A percentile compares a stretch with the other conserved stretches of the same genome.
Conservation (phyloP, 106 monocot species). For the Platanthera zijinensis region DNA sequence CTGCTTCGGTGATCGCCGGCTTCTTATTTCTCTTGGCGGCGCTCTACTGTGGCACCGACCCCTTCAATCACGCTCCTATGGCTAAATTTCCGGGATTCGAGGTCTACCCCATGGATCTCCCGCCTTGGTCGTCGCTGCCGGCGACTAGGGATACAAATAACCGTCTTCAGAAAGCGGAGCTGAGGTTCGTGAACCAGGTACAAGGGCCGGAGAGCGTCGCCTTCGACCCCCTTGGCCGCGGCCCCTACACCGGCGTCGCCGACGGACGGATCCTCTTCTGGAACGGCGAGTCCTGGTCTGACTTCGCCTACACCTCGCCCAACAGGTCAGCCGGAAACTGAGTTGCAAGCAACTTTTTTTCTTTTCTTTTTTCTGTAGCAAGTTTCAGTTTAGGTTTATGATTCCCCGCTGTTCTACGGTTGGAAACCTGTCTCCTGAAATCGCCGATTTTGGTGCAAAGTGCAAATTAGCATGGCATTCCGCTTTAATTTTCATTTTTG, state of each 20-base stretch:
- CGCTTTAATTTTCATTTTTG: too few species aligned
- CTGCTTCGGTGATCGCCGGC: background rate
- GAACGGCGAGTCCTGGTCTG: slow-evolving; percentile 36
- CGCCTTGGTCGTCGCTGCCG: slow-evolving; percentile 23
- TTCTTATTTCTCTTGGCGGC: slow-evolving; percentile 18
- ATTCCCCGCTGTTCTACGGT: background rate
- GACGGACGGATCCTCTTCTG: slow-evolving; percentile 56
- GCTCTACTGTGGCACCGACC: slow-evolving; percentile 51
- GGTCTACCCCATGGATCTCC: slow-evolving; percentile 32
- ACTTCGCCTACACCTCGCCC: slow-evolving; percentile 57
- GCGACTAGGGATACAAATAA: slow-evolving; percentile 21
- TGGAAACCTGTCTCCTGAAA: too few species aligned
- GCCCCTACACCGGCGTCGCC: slow-evolving; percentile 65
- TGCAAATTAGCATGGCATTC: too few species aligned
- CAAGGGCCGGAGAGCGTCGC: slow-evolving; percentile 67
- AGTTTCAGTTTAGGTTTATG: background rate
- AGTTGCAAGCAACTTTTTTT: too few species aligned
- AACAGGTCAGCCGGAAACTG: slow-evolving; percentile 21
- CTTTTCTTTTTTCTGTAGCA: too few species aligned
- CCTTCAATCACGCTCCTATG: slow-evolving; percentile 31
- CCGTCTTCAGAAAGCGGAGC: slow-evolving; percentile 42
- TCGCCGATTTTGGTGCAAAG: too few species aligned
- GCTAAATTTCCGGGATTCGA: slow-evolving; percentile 47
- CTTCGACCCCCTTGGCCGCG: slow-evolving; percentile 45
- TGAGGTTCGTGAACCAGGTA: slow-evolving; percentile 32